Conservation (phyloP, 1,139 yeast genomes). For the Debaryomyces nepalensis region DNA sequence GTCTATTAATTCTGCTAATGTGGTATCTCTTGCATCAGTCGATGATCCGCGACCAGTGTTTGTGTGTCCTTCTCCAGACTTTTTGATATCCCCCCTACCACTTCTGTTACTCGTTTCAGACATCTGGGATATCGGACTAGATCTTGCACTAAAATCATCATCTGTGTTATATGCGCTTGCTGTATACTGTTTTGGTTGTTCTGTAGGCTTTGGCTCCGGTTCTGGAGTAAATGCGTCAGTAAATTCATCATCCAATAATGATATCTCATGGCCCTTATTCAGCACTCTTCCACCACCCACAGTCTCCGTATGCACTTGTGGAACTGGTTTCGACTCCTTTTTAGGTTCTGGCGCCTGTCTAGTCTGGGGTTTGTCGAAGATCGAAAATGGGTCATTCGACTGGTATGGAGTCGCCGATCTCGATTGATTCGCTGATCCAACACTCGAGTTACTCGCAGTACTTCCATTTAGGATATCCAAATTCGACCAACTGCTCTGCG, state of each 20-base stretch:
- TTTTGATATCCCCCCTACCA: not conserved
- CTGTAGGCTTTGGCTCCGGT: constrained; percentile 15
- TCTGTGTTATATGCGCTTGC: not conserved
- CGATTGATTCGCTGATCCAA: constrained; percentile 11
- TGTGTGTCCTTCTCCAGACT: not conserved
- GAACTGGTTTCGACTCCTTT: not conserved
- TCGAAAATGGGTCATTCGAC: constrained; percentile 27
- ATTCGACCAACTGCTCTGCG: constrained; percentile 24
- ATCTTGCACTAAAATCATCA: not conserved
- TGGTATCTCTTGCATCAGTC: constrained; percentile 42
- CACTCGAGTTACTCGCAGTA: constrained; percentile 7
- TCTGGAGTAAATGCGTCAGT: constrained; percentile 39
- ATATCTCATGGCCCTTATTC: constrained; percentile 9
- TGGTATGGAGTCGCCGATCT: constrained; percentile 12
- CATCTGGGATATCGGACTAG: not conserved
- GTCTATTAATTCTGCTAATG: constrained; percentile 73
- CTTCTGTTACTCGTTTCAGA: not conserved
- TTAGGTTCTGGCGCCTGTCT: constrained; percentile 1
- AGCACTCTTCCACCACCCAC: not conserved
- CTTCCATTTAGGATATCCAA: constrained; percentile 22
- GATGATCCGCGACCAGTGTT: not conserved
- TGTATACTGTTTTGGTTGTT: not conserved
- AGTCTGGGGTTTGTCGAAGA: constrained; percentile 19
- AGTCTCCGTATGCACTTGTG: not conserved
- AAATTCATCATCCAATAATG: constrained; percentile 49